Evolutionary conservation across 1,139 yeast species (phyloP).

Genomic region (Chernovozyma aurita): DNA sequence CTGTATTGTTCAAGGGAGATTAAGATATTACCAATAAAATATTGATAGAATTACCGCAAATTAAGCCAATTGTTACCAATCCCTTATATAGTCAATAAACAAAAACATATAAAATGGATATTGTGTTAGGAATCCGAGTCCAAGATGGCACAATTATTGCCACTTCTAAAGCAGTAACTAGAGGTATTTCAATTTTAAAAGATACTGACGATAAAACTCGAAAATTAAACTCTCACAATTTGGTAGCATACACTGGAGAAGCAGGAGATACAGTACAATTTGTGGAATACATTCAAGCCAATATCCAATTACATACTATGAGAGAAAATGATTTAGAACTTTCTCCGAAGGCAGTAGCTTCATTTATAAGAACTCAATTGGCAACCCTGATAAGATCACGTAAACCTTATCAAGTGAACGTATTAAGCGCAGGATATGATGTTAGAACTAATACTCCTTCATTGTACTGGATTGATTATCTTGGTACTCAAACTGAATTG

Average conservation of each 20-base stretch:
- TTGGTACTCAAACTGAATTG: slow-evolving; percentile 85
- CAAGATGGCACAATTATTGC: slow-evolving; percentile 80
- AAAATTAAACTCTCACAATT: slow-evolving; percentile 65
- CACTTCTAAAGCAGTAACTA: slow-evolving; percentile 87
- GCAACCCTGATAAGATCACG: slow-evolving; percentile 83
- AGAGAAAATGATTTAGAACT: slow-evolving; percentile 77
- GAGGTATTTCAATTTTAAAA: slow-evolving; percentile 89
- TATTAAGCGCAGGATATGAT: slow-evolving; percentile 83
- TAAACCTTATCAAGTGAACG: slow-evolving; percentile 93
- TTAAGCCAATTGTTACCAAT: no score
- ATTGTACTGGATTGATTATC: slow-evolving; percentile 87
- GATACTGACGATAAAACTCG: slow-evolving; percentile 87
- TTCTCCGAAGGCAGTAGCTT: slow-evolving; percentile 79
- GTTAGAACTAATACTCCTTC: slow-evolving; percentile 57
- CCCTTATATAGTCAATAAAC: no score
- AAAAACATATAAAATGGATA: no score
- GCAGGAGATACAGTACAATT: slow-evolving; percentile 97
- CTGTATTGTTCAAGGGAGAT: no score
- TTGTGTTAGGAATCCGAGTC: slow-evolving; percentile 80
- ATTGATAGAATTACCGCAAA: no score
- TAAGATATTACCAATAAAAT: no score
- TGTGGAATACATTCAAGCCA: slow-evolving; percentile 91
- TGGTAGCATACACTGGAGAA: slow-evolving; percentile 92
- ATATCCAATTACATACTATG: slow-evolving; percentile 82
- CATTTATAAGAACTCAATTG: slow-evolving; percentile 82